A percentile compares a stretch with the other conserved stretches of the same genome.
Evolutionary conservation across 2,329 filamentous ascomycete genomes (phyloP).

Genomic region (Penicillium sp.): DNA sequence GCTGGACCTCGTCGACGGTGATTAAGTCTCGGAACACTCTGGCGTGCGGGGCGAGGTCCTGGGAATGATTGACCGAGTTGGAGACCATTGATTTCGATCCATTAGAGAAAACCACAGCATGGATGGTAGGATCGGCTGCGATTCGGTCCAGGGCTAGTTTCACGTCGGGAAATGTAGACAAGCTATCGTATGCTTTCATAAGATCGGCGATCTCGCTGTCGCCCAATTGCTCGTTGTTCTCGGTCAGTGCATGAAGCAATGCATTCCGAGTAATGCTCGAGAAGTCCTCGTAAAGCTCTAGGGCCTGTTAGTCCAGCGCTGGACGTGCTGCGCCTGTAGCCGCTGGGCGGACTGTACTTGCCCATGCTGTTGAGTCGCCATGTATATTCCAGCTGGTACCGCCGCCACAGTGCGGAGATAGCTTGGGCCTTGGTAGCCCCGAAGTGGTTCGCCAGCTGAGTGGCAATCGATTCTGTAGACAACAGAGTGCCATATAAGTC

Average conservation of each 20-base stretch:
- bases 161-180: slow-evolving; percentile 67
- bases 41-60: slow-evolving; percentile 54
- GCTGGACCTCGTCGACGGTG: slow-evolving; percentile 60
- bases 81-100: slow-evolving; percentile 65
- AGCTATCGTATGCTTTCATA: slow-evolving; percentile 65
- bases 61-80: slow-evolving; percentile 60
- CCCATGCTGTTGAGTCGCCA: slow-evolving; percentile 77
- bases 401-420: slow-evolving; percentile 65
- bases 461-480: slow-evolving; percentile 68
- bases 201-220: slow-evolving; percentile 51
- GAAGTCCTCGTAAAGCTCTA: slow-evolving; percentile 65
- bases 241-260: slow-evolving; percentile 64
- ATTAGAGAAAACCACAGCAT: slow-evolving; percentile 69
- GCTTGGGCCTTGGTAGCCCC: slow-evolving; percentile 58
- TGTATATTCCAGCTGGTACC: slow-evolving; percentile 75
- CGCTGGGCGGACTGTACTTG: slow-evolving; percentile 37
- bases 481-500: slow-evolving; percentile 76
- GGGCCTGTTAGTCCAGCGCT: slow-evolving; percentile 5
- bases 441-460: slow-evolving; percentile 59
- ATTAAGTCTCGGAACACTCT: slow-evolving; percentile 57
- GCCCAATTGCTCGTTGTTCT: slow-evolving; percentile 53
- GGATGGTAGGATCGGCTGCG: slow-evolving; percentile 43
- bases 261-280: slow-evolving; percentile 63
- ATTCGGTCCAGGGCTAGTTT: slow-evolving; percentile 54
- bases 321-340: neutral